These are phyloP conservation scores for Trametes hirsuta DNA, from an alignment of 1,284 basidiomycete species.

Conservation along the genomic window DNA sequence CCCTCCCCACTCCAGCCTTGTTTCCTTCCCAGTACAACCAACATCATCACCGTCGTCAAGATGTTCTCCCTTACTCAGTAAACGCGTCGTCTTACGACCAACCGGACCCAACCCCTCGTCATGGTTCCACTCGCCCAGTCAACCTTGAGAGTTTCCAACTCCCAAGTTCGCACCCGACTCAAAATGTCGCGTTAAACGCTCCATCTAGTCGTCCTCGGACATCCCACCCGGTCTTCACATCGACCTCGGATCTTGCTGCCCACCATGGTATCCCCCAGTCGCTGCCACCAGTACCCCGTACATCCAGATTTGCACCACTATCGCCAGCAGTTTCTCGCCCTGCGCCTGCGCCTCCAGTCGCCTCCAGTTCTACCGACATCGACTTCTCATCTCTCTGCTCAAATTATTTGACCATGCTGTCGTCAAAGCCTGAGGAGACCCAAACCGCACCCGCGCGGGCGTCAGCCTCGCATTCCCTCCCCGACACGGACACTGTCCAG, in stretches of 20 bases:
- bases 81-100: constrained; percentile 38
- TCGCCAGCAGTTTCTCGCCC: constrained; percentile 25
- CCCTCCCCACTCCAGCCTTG: constrained; percentile 43
- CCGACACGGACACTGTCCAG: constrained; percentile 38
- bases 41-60: constrained; percentile 36
- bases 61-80: constrained; percentile 40
- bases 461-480: constrained; percentile 20
- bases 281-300: constrained; percentile 65
- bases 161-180: constrained; percentile 42
- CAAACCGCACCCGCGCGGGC: constrained; percentile 22
- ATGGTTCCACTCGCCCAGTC: constrained; percentile 35
- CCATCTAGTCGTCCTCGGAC: constrained; percentile 45
- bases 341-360: constrained; percentile 20
- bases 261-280: constrained; percentile 76
- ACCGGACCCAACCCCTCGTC: constrained; percentile 36
- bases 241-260: constrained; percentile 60
- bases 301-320: constrained; percentile 48
- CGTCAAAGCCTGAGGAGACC: constrained; percentile 38
- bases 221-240: constrained; percentile 48
- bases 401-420: constrained; percentile 53
- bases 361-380: constrained; percentile 29
- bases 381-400: constrained; percentile 45
- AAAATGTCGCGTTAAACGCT: constrained; percentile 51
- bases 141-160: constrained; percentile 44
- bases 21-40: constrained; percentile 35